phyloP scores from a whole-genome alignment of 2,329 filamentous ascomycete species.

The Alternaria viburni region DNA sequence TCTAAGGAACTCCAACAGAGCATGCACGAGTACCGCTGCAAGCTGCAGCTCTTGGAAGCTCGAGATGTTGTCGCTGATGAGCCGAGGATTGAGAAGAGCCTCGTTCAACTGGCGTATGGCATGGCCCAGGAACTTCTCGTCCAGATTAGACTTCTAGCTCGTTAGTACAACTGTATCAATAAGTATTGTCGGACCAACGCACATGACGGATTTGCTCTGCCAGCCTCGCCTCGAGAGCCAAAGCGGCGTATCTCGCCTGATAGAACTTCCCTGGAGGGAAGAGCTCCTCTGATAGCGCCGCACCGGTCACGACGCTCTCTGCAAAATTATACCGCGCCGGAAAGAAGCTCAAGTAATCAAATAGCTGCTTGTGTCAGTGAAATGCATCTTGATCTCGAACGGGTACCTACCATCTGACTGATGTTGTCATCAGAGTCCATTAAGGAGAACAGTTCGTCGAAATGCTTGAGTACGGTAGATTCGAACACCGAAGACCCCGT shows the following conservation, averaged over 20 bases:
- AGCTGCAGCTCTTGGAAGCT: conserved; percentile 32
- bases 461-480: conserved; percentile 79
- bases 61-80: conserved; percentile 31
- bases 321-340: conserved; percentile 38
- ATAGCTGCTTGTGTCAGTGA: conserved; percentile 35
- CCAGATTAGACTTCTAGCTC: conserved; percentile 30
- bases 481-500: conserved; percentile 65
- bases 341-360: conserved; percentile 44
- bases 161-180: conserved; percentile 15
- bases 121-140: conserved; percentile 42
- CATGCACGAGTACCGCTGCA: conserved; percentile 34
- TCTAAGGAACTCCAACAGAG: conserved; percentile 44
- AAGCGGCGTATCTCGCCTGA: conserved; percentile 44
- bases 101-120: conserved; percentile 38
- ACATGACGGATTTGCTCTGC: conserved; percentile 41
- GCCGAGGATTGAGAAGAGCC: conserved; percentile 35
- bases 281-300: conserved; percentile 27
- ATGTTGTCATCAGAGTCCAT: conserved; percentile 71
- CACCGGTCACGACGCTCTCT: conserved; percentile 33
- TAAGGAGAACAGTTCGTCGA: conserved; percentile 82
- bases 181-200: conserved; percentile 3
- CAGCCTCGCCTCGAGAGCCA: conserved; percentile 39
- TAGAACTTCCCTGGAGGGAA: conserved; percentile 46
- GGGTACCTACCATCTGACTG: conserved; percentile 34
- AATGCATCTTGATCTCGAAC: background rate